phyloP scores from a whole-genome alignment of 139 green algal species.

The Asterochloris sp. region DNA sequence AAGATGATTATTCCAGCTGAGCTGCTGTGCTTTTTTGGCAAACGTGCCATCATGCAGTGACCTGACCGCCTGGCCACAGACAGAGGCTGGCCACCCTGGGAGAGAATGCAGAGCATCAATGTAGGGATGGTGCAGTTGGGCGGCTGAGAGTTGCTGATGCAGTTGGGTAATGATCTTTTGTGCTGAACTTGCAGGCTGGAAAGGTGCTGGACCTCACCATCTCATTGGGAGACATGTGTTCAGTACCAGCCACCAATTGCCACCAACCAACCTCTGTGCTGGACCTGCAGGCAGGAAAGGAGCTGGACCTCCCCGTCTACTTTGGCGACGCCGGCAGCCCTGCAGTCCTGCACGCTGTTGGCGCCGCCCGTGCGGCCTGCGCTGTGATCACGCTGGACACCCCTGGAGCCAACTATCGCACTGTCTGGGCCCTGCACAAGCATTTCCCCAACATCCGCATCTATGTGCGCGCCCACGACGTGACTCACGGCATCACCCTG shows the following conservation, averaged over 20 bases:
- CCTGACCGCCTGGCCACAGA: no score
- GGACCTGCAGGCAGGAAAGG: constrained; percentile 51
- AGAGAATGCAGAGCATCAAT: no score
- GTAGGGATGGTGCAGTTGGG: no score
- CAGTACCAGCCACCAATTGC: no score
- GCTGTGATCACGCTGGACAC: constrained; percentile 93
- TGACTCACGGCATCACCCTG: constrained; percentile 92
- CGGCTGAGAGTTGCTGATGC: background rate
- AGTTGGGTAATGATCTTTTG: background rate
- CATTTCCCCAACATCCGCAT: constrained; percentile 86
- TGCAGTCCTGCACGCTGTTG: constrained; percentile 75
- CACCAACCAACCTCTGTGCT: background rate
- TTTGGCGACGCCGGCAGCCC: constrained; percentile 93
- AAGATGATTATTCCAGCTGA: constrained; percentile 10
- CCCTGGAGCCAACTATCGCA: constrained; percentile 87
- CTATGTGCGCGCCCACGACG: constrained; percentile 96
- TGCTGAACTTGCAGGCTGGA: background rate
- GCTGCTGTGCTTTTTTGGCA: no score
- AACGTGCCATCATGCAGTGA: no score
- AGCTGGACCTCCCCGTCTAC: constrained; percentile 91
- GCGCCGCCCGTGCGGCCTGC: constrained; percentile 78
- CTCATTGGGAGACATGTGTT: no score
- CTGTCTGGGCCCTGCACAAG: constrained; percentile 92
- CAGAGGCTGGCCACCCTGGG: no score
- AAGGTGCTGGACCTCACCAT: no score